Percentiles rank a stretch among this genome's conserved stretches.
Evolutionary conservation across 371 early-diverging fungal species (phyloP).

Genomic region (Syncephalastrum racemosum): DNA sequence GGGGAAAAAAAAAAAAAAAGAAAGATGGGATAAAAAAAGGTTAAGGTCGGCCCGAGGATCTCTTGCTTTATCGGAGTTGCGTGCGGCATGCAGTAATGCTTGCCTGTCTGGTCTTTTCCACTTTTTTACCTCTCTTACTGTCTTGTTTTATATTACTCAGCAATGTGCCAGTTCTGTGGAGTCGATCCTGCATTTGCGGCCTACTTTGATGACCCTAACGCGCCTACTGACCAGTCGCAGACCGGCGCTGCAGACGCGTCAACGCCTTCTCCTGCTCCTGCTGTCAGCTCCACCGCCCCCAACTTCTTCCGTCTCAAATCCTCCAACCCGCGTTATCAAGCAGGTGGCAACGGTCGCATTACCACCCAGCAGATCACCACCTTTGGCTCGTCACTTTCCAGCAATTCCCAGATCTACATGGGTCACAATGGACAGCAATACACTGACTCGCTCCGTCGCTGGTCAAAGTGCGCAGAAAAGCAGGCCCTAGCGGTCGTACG

Average conservation of each 20-base stretch:
- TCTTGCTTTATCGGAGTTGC: not conserved
- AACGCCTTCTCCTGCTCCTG: not conserved
- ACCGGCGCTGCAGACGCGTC: constrained; percentile 7
- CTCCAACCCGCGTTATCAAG: constrained; percentile 13
- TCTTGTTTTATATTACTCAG: not conserved
- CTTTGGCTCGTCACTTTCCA: constrained; percentile 22
- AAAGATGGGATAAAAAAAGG: too few species aligned
- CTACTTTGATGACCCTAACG: constrained; percentile 18
- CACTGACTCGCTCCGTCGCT: constrained; percentile 17
- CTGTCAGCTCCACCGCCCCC: constrained; percentile 11
- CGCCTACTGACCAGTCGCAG: constrained; percentile 4
- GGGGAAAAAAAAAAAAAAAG: too few species aligned
- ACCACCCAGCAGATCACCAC: constrained; percentile 23
- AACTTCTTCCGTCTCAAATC: constrained; percentile 34
- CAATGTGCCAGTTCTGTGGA: constrained; percentile 35
- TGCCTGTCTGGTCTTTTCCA: not conserved
- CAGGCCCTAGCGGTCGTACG: constrained; percentile 22
- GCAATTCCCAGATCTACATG: constrained; percentile 21
- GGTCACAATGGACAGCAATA: constrained; percentile 22
- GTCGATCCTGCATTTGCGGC: constrained; percentile 32
- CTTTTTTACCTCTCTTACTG: not conserved
- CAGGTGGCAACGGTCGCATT: constrained; percentile 13
- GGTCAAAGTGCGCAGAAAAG: constrained; percentile 29
- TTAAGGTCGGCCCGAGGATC: too few species aligned
- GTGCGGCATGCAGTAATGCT: not conserved